Evolutionary conservation across 1,284 basidiomycete species (phyloP).

Genomic region (Trichosporon ovoides): DNA sequence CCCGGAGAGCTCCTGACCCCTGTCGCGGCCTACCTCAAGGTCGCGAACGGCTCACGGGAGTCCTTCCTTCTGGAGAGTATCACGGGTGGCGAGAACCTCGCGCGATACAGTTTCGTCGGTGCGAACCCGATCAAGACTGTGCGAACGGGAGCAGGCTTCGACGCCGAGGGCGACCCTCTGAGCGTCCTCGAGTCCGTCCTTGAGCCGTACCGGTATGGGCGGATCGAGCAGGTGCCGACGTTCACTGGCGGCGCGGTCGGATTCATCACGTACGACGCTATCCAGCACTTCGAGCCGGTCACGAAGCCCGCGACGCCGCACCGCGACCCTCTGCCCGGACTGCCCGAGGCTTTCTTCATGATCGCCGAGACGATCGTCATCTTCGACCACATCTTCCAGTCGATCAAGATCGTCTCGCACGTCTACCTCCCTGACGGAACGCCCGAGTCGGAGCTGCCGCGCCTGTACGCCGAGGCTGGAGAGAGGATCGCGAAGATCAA

Average conservation of each 20-base stretch:
- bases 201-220: constrained; percentile 78
- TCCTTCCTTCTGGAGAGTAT: constrained; percentile 92
- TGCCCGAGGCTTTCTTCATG: constrained; percentile 97
- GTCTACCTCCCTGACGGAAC: constrained; percentile 68
- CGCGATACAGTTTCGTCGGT: constrained; percentile 93
- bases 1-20: constrained; percentile 96
- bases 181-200: constrained; percentile 78
- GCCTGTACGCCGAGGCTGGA: constrained; percentile 75
- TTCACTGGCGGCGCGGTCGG: constrained; percentile 97
- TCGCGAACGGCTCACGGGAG: constrained; percentile 85
- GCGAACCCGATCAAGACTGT: constrained; percentile 93
- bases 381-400: constrained; percentile 96
- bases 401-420: constrained; percentile 90
- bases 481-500: constrained; percentile 70
- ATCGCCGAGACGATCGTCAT: constrained; percentile 89
- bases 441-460: constrained; percentile 56
- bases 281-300: constrained; percentile 95
- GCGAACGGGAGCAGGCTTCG: constrained; percentile 78
- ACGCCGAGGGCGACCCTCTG: constrained; percentile 82
- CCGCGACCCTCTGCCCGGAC: constrained; percentile 67
- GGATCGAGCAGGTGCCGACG: constrained; percentile 82
- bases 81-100: constrained; percentile 81
- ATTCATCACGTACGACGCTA: constrained; percentile 94
- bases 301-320: constrained; percentile 60
- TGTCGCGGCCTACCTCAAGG: constrained; percentile 90